Conservation (phyloP, 2,329 filamentous ascomycete genomes). For the Apiospora aurea region DNA sequence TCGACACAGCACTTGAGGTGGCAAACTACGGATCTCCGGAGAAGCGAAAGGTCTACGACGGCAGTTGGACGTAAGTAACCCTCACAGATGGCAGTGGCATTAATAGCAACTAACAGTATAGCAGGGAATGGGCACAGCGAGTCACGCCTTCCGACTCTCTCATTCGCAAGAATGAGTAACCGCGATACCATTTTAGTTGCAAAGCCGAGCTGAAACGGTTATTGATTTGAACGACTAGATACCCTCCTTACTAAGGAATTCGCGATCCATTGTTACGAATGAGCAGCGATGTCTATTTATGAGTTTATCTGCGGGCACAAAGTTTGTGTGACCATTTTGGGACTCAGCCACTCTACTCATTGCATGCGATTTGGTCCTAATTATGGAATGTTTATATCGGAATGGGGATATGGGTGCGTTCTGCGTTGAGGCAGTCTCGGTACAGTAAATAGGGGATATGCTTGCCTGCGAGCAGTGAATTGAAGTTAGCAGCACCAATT, state of each 20-base stretch:
- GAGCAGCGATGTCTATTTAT: constrained; percentile 16
- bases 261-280: constrained; percentile 21
- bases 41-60: constrained; percentile 84
- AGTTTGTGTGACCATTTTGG: neutral
- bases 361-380: constrained; percentile 22
- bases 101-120: constrained; percentile 37
- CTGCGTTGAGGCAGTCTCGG: neutral
- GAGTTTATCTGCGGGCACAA: neutral
- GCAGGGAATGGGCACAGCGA: constrained; percentile 72
- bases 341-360: constrained; percentile 18
- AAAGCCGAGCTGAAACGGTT: constrained; percentile 17
- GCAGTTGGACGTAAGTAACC: constrained; percentile 90
- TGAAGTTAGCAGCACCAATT: neutral
- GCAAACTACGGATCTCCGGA: constrained; percentile 75
- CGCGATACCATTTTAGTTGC: constrained; percentile 5
- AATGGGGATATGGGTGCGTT: neutral
- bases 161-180: constrained; percentile 58
- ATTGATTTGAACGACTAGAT: constrained; percentile 34
- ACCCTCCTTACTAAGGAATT: constrained; percentile 34
- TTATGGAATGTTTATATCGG: neutral
- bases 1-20: constrained; percentile 85
- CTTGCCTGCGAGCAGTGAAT: neutral
- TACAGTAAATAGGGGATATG: neutral
- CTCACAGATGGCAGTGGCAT: neutral
- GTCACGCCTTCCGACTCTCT: constrained; percentile 67